Conservation (phyloP, 352 stramenopile species). For the Globisporangium emineosum region DNA sequence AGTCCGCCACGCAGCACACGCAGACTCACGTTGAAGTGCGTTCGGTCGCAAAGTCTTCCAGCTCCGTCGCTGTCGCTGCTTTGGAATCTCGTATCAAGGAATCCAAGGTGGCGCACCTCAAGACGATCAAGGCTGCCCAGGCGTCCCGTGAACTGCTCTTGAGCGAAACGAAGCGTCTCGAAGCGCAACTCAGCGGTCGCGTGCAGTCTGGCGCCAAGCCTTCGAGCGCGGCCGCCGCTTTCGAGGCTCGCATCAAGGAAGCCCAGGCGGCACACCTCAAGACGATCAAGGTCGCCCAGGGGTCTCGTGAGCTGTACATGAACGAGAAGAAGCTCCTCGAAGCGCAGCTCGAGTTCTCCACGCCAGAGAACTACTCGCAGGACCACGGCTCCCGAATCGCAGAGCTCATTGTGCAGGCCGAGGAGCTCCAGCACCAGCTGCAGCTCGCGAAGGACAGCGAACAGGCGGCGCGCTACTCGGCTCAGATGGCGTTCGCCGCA, state of each 20-base stretch:
- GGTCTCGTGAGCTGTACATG: constrained; percentile 2
- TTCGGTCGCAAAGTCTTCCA: neutral
- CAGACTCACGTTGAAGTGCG: neutral
- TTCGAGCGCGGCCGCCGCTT: neutral
- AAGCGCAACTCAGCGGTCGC: constrained; percentile 8
- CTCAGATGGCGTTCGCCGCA: constrained; percentile 67
- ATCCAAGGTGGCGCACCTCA: neutral
- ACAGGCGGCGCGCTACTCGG: constrained; percentile 64
- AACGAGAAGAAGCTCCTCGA: constrained; percentile 2
- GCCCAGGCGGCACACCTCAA: constrained; percentile 9
- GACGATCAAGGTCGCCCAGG: constrained; percentile 6
- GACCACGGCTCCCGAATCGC: neutral
- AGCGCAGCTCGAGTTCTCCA: neutral
- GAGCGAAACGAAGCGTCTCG: constrained; percentile 8
- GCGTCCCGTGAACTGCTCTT: constrained; percentile 2
- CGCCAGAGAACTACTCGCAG: neutral
- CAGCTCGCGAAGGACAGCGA: constrained; percentile 63
- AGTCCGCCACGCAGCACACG: neutral
- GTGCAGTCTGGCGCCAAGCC: neutral
- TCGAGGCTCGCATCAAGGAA: neutral
- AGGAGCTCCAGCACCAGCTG: constrained; percentile 39
- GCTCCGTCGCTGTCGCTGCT: neutral
- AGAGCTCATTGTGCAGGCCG: constrained; percentile 23
- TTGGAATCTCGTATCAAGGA: neutral
- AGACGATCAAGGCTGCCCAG: constrained; percentile 9